Evolutionary conservation across 1,284 basidiomycete genomes (phyloP).

Genomic region (Gastroboletus turbinatus): DNA sequence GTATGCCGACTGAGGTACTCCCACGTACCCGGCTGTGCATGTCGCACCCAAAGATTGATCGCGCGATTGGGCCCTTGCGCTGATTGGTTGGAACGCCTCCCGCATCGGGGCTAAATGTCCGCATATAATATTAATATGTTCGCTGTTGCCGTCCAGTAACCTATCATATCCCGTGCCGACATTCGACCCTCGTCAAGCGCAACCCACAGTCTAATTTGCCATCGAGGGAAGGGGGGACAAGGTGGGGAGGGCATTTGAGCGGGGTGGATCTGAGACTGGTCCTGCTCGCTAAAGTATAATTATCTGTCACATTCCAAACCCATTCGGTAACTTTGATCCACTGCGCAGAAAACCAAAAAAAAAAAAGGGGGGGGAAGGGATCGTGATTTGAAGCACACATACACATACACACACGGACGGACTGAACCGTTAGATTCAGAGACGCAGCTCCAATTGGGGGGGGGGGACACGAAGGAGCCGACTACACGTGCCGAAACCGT

Average conservation of each 20-base stretch:
- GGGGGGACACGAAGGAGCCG: background rate
- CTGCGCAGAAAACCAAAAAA: background rate
- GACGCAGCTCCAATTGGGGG: background rate
- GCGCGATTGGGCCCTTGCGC: slow-evolving; percentile 1
- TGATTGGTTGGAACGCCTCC: slow-evolving; percentile 14
- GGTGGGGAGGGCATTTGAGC: background rate
- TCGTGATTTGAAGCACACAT: background rate
- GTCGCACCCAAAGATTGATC: slow-evolving; percentile 23
- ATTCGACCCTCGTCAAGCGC: background rate
- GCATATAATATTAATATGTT: background rate
- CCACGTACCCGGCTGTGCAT: slow-evolving; percentile 28
- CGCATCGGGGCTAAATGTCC: slow-evolving; percentile 13
- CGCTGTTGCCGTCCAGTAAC: background rate
- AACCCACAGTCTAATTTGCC: background rate
- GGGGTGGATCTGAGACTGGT: background rate
- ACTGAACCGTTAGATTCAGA: background rate
- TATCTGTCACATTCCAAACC: background rate
- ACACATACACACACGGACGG: background rate
- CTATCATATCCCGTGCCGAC: background rate
- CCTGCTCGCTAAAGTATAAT: background rate
- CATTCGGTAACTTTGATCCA: background rate
- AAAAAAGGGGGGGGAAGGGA: too few relatives aligned
- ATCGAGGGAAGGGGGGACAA: background rate
- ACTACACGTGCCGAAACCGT: background rate
- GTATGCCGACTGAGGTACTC: slow-evolving; percentile 18